Base-by-base conservation (phyloP, 306 rosid species). In the Prunus armeniaca region DNA sequence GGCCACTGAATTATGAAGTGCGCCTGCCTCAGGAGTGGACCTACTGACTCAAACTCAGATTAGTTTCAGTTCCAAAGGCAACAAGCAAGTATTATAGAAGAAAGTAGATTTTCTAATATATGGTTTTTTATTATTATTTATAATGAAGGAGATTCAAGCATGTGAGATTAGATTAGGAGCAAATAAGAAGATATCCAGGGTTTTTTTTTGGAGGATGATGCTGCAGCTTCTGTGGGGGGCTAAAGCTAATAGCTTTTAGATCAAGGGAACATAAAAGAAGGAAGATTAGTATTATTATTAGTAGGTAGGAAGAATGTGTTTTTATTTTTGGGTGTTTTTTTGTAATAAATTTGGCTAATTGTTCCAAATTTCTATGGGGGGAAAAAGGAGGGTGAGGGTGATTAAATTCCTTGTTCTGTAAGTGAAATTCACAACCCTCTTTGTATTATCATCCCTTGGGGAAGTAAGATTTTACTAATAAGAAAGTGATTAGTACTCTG, bases 11-110 rank as follows among this genome's bases (percentile, higher is more conserved):
- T 56, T 81, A 80, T 58, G 98, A 93, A 78, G 27, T 74, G 65
- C 90, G 88, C 34, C 75, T 91, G 7, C 98, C 98, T 1, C 91
- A 88, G 64, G 98, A 93, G 45, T 93, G 98, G 98, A 89, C 96
- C 11, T 93, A 93, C 54, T 93, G 85, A 71, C 62, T 15, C 41
- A 56, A 2, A 13, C 12, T 47, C 5, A 13, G 52, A 11, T 13
- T 47, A 47, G 52, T 47, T 47, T 47, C 14, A 1, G 22, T 52
- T 57, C 68, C 68, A 25, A 25, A 25, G 67, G 7, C 17, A 58
- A 57, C 56, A 55, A 62, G 18, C 61, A 68, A 83, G 81, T 79
- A 30, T 62, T 78, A 56, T 27, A 27, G 41, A 12, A 38, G 68
- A 76, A 20, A 17, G 65, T 64, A 78, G 76, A 54, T 71, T 45